These are phyloP conservation scores for Calocybe gangraenosa DNA, from an alignment of 768 basidiomycete species.

Conservation along the genomic window DNA sequence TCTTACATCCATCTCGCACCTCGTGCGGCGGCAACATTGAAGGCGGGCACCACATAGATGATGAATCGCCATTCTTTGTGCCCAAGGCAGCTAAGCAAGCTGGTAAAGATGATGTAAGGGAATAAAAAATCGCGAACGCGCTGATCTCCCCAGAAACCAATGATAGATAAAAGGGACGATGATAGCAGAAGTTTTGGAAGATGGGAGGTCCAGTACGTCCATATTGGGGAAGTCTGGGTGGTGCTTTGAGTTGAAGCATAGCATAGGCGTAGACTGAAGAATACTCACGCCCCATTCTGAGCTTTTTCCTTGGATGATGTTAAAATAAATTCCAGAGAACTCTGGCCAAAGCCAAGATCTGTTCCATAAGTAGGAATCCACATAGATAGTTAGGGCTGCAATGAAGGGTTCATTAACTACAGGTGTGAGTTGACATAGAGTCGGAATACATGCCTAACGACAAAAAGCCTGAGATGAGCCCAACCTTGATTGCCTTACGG, in stretches of 20 bases:
- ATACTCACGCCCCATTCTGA: conserved; percentile 86
- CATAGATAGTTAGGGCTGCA: conserved; percentile 51
- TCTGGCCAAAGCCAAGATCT: conserved; percentile 83
- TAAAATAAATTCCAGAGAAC: conserved; percentile 73
- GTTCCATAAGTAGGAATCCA: conserved; percentile 90
- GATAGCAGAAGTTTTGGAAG: conserved; percentile 79
- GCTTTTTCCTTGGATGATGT: conserved; percentile 82
- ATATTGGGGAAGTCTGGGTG: conserved; percentile 63
- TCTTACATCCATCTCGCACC: conserved; percentile 63
- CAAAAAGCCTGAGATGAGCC: conserved; percentile 39
- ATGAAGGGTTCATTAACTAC: neutral
- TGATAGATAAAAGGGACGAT: conserved; percentile 53
- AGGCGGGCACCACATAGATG: conserved; percentile 76
- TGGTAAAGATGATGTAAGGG: conserved; percentile 51
- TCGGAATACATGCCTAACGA: conserved; percentile 45
- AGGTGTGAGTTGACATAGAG: neutral
- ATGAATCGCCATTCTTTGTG: conserved; percentile 99
- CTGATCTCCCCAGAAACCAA: conserved; percentile 46
- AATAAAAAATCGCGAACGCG: conserved; percentile 48
- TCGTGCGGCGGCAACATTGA: conserved; percentile 77
- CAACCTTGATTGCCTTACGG: conserved; percentile 40
- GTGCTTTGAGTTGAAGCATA: neutral
- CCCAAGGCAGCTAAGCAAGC: conserved; percentile 66
- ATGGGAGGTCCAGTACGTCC: conserved; percentile 59
- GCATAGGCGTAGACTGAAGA: neutral